Evolutionary conservation across 1,139 yeast species (phyloP), one percentile per base, ranked within the genome.

Genomic region (Taphrina sp.): DNA sequence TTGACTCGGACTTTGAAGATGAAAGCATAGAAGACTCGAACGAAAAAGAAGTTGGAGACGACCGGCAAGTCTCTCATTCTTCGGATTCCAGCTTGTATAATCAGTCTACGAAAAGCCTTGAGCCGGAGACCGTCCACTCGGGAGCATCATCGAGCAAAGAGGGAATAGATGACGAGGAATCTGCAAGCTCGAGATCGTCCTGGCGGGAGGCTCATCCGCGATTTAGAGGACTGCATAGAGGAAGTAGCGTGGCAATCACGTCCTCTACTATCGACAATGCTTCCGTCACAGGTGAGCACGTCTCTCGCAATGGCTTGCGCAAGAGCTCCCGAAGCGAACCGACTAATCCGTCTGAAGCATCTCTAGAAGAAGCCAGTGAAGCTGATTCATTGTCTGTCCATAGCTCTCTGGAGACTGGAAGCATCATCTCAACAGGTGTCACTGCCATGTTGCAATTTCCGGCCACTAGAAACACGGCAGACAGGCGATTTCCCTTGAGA

Each of bases 341-440:
- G 4, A 20, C 33, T 1, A 26, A 29, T 10, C 14, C 28, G 23
- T 10, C 20, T 29, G 35, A 34, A 2, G 35, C 19, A 16, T 23
- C 35, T 19, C 45, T 26, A 20, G 28, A 41, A 16, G 45, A 41
- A 20, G 20, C 45, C 1, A 41, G 35, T 14, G 45, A 41, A 17
- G 35, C 35, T 5, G 45, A 41, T 29, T 41, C 45, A 7, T 34
- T 41, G 12, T 28, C 45, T 5, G 20, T 41, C 8, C 35, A 41
- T 23, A 41, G 45, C 23, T 28, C 45, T 10, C 20, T 28, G 8
- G 45, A 26, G n/a, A 14, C 45, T 14, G n/a, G 3, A 33, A 26
- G 16, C 45, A 41, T 16, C 5, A n/a, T 23, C 1, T 8, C 35
- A 5, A 26, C 7, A 7, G 31, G 31, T 12, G 31, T 12, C 31